Base-by-base conservation (phyloP, 345 rosid species). In the Heritiera fomes region DNA sequence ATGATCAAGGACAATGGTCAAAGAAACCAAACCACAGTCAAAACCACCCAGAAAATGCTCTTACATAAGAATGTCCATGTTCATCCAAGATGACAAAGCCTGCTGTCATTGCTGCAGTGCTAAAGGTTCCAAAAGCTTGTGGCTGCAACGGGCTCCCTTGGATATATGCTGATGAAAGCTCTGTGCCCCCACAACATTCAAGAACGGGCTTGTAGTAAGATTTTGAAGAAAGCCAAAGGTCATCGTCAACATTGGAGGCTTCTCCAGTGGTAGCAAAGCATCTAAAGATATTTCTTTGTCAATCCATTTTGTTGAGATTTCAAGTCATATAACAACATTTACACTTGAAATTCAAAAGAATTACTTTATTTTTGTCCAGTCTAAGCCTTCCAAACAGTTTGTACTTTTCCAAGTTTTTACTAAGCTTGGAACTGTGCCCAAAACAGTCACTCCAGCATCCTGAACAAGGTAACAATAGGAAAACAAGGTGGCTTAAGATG, bases 201-300 rank as follows among this genome's bases (percentile, higher is more conserved):
- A 92, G 85, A 59, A 93, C 71, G 14, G 97, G 96, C 80, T 84
- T 90, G 81, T 93, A 93, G 80, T 84, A 87, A 50, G 96, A 80
- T 85, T 85, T 91, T 12, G 97, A 95, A 69, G 98, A 93, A 68
- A 95, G 97, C 99, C 98, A 95, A 56, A 95, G 97, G 86, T 90
- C 96, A 46, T 95, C 98, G 56, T 95, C 96, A 53, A 90, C 90
- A 80, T 87, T 91, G 18, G 99, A 95, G 75, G 96, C 82, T 88
- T 95, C 99, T 59, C 99, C 99, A 30, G 92, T 85, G 43, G 91
- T 85, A 49, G 84, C 87, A 80, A 92, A 89, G 52, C 78, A 60
- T 78, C 98, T 95, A 86, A 63, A 76, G 38, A 61, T 49, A n/a
- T 41, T 71, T 52, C 50, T 18, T 58, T 28, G 32, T 43, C 30